Percentiles rank a stretch among this genome's conserved stretches.
Conservation (phyloP, 495 filamentous ascomycete genomes). For the Aspergillus sclerotioniger region DNA sequence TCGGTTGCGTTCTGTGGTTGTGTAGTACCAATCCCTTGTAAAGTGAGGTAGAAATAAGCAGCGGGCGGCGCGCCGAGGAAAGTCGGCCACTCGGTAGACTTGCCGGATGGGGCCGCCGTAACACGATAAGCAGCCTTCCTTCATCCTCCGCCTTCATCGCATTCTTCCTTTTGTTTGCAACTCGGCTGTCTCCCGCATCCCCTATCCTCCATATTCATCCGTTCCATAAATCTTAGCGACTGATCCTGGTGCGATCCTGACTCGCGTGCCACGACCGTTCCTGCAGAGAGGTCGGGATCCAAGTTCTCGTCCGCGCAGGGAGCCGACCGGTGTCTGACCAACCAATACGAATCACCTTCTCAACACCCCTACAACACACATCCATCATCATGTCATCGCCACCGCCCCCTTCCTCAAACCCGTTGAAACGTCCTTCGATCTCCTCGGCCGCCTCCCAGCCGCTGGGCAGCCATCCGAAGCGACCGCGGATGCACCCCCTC, state of each 20-base stretch:
- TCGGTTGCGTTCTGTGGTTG: not conserved
- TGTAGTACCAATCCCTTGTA: not conserved
- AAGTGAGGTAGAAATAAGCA: conserved; percentile 8
- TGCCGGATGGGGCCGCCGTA: conserved; percentile 11
- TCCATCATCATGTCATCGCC: conserved; percentile 43
- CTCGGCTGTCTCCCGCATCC: not conserved
- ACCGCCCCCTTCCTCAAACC: conserved; percentile 35
- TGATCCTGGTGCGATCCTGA: not conserved
- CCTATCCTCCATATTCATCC: not conserved
- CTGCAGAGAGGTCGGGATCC: not conserved
- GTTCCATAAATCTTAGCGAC: not conserved
- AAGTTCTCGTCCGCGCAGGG: not conserved
- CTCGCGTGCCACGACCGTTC: not conserved
- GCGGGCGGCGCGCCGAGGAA: not conserved
- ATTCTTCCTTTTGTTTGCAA: not conserved
- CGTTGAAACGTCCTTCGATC: conserved; percentile 46
- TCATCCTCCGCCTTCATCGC: not conserved
- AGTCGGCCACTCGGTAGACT: conserved; percentile 1
- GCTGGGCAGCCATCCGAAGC: conserved; percentile 31
- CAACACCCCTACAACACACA: not conserved
- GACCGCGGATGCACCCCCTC: conserved; percentile 64
- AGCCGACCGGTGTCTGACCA: not conserved
- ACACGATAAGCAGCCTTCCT: conserved; percentile 12
- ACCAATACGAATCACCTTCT: not conserved
- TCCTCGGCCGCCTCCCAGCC: conserved; percentile 39